Base-by-base conservation (phyloP, 1,284 basidiomycete genomes). In the Athelia psychrophila region DNA sequence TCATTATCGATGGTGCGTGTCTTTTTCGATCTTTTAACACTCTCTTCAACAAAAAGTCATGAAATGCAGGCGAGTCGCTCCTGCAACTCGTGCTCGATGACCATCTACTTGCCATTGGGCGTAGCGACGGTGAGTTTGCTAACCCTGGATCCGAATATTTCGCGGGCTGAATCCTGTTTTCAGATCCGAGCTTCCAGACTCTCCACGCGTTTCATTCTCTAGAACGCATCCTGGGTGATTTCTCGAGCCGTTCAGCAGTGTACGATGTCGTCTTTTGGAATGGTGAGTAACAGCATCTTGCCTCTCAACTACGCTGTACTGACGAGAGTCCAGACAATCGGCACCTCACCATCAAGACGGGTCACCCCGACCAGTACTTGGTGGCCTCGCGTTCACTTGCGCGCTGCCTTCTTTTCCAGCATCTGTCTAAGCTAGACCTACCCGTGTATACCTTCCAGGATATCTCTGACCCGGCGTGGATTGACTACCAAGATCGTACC, bases 261-360 rank as follows among this genome's bases (percentile, higher is more conserved):
- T 85, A 86, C 52, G 82, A 86, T 30, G 67, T 88, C 23, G 79
- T 81, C 4, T 87, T 88, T 60, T 88, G 77, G 70, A 64, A 79
- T 51, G 72, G 86, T 82, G 49, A 40, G 72, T 60, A 20, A 33
- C 36, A 23, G 4, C n/a, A 12, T 13, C 30, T 5, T 38, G 12
- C 27, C 18, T 20, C 36, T 48, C 10, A 16, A 16, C 18, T 49
- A 53, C 22, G 54, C 19, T 4, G 42, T 16, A 19, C 22, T 30
- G 6, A 30, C 27, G 27, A 30, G 27, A 30, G 6, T 6, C 6
- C 27, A 84, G 79, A 67, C 24, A 69, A 66, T 47, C 66, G 72
- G 30, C 74, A 79, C 58, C 53, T 66, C 6, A 74, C 75, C 0
- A 48, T 79, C 18, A 60, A 58, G 36, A 73, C 73, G 1, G 80